Evolutionary conservation across 257 asterid genomes (phyloP).

Genomic region (Solanum chmielewskii): DNA sequence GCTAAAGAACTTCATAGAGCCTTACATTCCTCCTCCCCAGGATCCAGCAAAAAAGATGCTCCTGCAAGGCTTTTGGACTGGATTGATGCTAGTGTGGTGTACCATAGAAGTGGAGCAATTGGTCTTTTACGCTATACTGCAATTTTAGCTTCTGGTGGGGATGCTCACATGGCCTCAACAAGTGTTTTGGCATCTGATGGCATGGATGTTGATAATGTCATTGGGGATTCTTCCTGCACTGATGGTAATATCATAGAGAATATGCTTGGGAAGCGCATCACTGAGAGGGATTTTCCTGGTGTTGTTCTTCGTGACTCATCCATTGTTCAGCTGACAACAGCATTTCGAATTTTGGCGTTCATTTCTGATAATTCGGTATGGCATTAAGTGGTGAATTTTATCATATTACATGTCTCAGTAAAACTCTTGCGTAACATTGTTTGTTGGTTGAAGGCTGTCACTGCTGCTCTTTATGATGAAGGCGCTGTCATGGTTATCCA

Average conservation of each 20-base stretch:
- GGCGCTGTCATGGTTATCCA: slow-evolving; percentile 95
- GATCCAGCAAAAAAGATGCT: slow-evolving; percentile 82
- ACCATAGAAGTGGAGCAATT: slow-evolving; percentile 77
- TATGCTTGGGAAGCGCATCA: slow-evolving; percentile 83
- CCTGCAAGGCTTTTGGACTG: slow-evolving; percentile 93
- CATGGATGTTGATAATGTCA: slow-evolving; percentile 87
- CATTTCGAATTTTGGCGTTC: slow-evolving; percentile 82
- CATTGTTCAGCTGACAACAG: slow-evolving; percentile 79
- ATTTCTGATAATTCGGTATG: slow-evolving; percentile 78
- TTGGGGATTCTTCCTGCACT: slow-evolving; percentile 63
- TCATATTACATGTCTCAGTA: neutral
- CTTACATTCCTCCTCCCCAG: slow-evolving; percentile 58
- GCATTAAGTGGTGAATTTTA: neutral
- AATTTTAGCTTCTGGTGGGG: slow-evolving; percentile 89
- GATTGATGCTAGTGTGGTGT: slow-evolving; percentile 97
- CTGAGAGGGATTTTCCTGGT: slow-evolving; percentile 90
- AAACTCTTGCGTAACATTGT: neutral
- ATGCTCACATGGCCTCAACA: slow-evolving; percentile 82
- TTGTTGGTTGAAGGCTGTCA: slow-evolving; percentile 47
- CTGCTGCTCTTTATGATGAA: slow-evolving; percentile 88
- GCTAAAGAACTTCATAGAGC: slow-evolving; percentile 58
- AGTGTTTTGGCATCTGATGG: slow-evolving; percentile 82
- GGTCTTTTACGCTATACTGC: slow-evolving; percentile 72
- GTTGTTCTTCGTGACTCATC: slow-evolving; percentile 83
- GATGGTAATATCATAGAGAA: slow-evolving; percentile 82